These are phyloP conservation scores for Globisporangium spinosum DNA, from an alignment of 352 stramenopile species.

Conservation along the genomic window DNA sequence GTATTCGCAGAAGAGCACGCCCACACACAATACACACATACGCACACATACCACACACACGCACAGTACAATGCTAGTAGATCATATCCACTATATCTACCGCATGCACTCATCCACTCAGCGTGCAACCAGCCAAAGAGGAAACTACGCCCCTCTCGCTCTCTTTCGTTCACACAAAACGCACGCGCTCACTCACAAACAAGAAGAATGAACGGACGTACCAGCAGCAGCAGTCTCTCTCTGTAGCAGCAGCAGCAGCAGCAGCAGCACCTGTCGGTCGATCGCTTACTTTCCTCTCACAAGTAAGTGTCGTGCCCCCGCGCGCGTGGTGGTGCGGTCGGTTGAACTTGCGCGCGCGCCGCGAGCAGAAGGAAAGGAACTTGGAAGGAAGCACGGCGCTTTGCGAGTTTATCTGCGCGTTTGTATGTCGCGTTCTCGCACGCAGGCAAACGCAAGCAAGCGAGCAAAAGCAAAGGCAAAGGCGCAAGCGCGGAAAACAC, in stretches of 20 bases:
- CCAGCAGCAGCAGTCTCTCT: not conserved
- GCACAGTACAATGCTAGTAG: not conserved
- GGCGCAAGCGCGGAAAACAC: not conserved
- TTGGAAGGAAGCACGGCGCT: constrained; percentile 4
- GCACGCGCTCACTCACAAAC: not conserved
- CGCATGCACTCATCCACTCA: not conserved
- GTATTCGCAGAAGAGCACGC: constrained; percentile 1
- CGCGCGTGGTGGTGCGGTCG: not conserved
- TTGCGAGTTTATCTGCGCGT: constrained; percentile 11
- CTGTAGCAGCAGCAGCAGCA: not conserved
- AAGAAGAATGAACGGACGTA: not conserved
- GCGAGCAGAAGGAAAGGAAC: not conserved
- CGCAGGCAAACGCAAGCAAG: not conserved
- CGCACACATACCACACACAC: not conserved
- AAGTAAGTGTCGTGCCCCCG: not conserved
- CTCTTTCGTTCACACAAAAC: not conserved
- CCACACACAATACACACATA: not conserved
- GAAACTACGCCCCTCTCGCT: not conserved
- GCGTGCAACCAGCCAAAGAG: not conserved
- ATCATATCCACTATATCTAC: not conserved
- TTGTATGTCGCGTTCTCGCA: constrained; percentile 14
- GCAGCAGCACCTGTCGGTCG: not conserved
- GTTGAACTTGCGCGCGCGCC: constrained; percentile 11
- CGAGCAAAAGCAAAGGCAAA: not conserved
- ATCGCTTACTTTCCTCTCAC: not conserved